A percentile compares a stretch with the other conserved stretches of the same genome.
Evolutionary conservation across 2,329 filamentous ascomycete genomes (phyloP).

Genomic region (Xenoacremonium recifei): DNA sequence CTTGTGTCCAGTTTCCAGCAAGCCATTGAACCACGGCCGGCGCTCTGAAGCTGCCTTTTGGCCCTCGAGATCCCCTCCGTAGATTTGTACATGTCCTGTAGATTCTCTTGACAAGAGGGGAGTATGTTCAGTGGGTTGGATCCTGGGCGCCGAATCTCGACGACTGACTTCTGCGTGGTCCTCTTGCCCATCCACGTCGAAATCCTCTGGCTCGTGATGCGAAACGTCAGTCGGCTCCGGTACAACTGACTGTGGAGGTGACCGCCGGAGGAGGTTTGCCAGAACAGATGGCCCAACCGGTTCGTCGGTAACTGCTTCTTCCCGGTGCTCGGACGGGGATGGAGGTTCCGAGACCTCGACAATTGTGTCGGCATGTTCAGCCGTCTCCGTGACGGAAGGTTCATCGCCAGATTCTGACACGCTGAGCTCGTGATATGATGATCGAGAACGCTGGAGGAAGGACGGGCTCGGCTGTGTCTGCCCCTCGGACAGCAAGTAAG

Average conservation of each 20-base stretch:
- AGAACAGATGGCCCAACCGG: slow-evolving; percentile 41
- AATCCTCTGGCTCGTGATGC: slow-evolving; percentile 1
- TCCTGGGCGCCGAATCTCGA: slow-evolving; percentile 7
- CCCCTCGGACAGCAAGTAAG: slow-evolving; percentile 71
- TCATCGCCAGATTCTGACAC: slow-evolving; percentile 20
- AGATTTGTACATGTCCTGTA: slow-evolving; percentile 27
- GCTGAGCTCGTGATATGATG: slow-evolving; percentile 28
- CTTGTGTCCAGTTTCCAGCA: slow-evolving; percentile 30
- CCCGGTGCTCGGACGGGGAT: slow-evolving; percentile 20
- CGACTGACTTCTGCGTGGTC: slow-evolving; percentile 8
- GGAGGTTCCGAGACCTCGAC: slow-evolving; percentile 57
- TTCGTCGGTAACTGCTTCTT: slow-evolving; percentile 14
- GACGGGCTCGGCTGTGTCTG: slow-evolving; percentile 42
- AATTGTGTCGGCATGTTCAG: slow-evolving; percentile 49
- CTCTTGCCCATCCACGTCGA: slow-evolving; percentile 10
- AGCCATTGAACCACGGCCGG: slow-evolving; percentile 33
- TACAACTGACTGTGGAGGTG: slow-evolving; percentile 41
- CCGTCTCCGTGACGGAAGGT: slow-evolving; percentile 20
- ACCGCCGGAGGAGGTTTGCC: slow-evolving; percentile 49
- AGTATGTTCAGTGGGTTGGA: slow-evolving; percentile 41
- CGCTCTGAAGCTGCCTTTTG: slow-evolving; percentile 40
- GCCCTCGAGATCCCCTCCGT: slow-evolving; percentile 46
- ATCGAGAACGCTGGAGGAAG: slow-evolving; percentile 41
- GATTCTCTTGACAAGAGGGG: slow-evolving; percentile 43
- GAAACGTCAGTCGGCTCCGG: slow-evolving; percentile 13